Evolutionary conservation across 345 rosid genomes (phyloP), one percentile per base, ranked within the genome.

Genomic region (Populus tremula): DNA sequence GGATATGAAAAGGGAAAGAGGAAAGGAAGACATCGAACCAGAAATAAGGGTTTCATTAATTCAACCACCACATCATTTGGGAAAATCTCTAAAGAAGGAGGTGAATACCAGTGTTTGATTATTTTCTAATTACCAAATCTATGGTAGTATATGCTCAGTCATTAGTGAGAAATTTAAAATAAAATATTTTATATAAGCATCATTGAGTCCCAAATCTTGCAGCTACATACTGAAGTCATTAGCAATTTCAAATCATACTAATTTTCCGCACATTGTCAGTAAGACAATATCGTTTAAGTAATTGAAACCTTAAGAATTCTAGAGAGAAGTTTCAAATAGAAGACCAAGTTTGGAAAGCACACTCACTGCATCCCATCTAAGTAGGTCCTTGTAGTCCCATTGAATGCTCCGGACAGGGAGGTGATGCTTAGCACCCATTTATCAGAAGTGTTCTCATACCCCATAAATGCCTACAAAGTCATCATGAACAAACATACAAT

Each of bases 401-500:
- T 96, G 87, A 96, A 90, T 0, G 99, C 99, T 23, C 97, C 99
- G 6, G 98, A 96, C 70, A 96, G 82, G 13, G 99, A 86, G 20
- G 99, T 96, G 31, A 96, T 81, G 85, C 99, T 96, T 81, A 96
- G 81, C 8, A 96, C 91, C 99, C 99, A 96, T 54, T 90, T 87
- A 88, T 91, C 98, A 16, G 93, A 88, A 38, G 98, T 89, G 83
- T 83, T 85, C 83, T 92, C 98, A 68, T 89, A 84, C 27, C 97
- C 98, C 39, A 85, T 53, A 74, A 96, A 96, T 79, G 86, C 88
- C 99, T 96, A 82, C 47, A 82, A 76, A 65, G 71, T 59, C 79
- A 82, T 41, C 8, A 50, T 13, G 39, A 85, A 62, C 64, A 76
- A 85, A 50, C 64, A 77, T 45, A 59, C 41, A 49, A 75, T 74